Evolutionary conservation across 208 protist genomes (phyloP).

Genomic region (Leishmania aethiopica): DNA sequence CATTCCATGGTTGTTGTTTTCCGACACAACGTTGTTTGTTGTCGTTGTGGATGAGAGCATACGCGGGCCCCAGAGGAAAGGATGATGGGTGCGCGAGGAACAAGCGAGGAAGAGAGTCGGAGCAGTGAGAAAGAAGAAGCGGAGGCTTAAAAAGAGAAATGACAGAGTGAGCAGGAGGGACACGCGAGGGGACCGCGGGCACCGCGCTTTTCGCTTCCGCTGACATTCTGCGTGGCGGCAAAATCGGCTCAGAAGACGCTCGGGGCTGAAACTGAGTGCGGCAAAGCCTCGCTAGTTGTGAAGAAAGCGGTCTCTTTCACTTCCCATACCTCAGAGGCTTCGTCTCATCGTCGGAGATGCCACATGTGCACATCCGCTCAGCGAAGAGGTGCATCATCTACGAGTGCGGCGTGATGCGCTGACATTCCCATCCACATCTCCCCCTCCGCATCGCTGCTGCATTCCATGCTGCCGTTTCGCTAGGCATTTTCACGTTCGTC

Average conservation of each 20-base stretch:
- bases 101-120: neutral
- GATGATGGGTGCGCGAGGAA: neutral
- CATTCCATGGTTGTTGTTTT: neutral
- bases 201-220: neutral
- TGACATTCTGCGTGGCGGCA: neutral
- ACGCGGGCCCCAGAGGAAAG: neutral
- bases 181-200: neutral
- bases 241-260: neutral
- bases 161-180: neutral
- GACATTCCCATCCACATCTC: too few relatives aligned
- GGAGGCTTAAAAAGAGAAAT: neutral
- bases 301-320: neutral
- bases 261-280: neutral
- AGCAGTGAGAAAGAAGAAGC: neutral
- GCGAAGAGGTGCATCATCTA: neutral
- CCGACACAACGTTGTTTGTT: neutral
- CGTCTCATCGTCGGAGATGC: neutral
- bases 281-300: neutral
- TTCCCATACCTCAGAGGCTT: neutral
- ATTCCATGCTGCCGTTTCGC: neutral
- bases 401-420: neutral
- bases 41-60: neutral
- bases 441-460: neutral
- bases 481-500: neutral
- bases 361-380: neutral